phyloP scores from a whole-genome alignment of 176 grass and related monocot species.

The Dendrocalamus sinicus region DNA sequence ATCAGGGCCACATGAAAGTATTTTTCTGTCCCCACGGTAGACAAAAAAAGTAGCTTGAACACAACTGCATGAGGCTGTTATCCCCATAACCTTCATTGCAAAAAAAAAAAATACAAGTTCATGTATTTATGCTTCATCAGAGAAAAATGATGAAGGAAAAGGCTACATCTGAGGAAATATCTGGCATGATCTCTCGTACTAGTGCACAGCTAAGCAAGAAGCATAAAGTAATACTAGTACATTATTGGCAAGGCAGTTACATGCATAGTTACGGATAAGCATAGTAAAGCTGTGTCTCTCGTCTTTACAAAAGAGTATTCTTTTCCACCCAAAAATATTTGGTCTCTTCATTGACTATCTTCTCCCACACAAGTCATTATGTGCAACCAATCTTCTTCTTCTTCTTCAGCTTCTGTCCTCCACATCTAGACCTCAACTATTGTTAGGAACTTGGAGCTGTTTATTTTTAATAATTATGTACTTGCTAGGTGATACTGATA shows the following conservation, averaged over 20 bases:
- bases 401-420: background rate
- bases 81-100: conserved; percentile 15
- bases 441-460: background rate
- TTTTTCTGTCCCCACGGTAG: background rate
- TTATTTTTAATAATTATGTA: conserved; percentile 7
- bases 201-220: background rate
- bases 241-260: background rate
- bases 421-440: background rate
- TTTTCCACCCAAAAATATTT: background rate
- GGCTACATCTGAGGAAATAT: background rate
- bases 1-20: background rate
- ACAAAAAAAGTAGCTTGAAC: background rate
- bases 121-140: background rate
- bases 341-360: background rate
- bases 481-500: background rate
- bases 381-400: background rate
- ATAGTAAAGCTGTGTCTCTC: background rate
- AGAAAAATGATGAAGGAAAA: conserved; percentile 1
- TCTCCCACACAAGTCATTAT: background rate
- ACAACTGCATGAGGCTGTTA: background rate
- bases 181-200: background rate
- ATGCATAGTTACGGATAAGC: background rate
- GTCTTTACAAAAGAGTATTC: background rate
- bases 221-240: background rate
- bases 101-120: background rate